Conservation (phyloP, 73 alveolate genomes). For the Paramecium octaurelia region DNA sequence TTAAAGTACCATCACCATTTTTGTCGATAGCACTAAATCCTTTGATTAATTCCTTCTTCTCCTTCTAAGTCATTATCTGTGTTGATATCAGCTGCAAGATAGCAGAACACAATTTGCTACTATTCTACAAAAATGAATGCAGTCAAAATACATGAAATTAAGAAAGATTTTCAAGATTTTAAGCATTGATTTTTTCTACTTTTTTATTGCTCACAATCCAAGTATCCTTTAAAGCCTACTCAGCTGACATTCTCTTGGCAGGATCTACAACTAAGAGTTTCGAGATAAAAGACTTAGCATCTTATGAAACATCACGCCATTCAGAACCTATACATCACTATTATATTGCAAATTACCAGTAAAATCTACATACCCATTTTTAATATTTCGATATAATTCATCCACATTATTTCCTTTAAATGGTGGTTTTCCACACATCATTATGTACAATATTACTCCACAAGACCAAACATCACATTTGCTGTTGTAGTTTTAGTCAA, state of each 20-base stretch:
- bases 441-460: constrained; percentile 77
- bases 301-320: constrained; percentile 63
- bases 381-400: constrained; percentile 62
- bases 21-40: constrained; percentile 73
- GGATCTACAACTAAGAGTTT: constrained; percentile 66
- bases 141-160: constrained; percentile 23
- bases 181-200: constrained; percentile 1
- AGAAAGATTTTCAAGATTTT: constrained; percentile 34
- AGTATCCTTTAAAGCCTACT: constrained; percentile 68
- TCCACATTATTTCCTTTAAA: constrained; percentile 70
- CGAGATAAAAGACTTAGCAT: constrained; percentile 69
- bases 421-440: constrained; percentile 78
- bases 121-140: not conserved
- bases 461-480: constrained; percentile 84
- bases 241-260: constrained; percentile 68
- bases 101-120: constrained; percentile 31
- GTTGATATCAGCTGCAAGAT: constrained; percentile 51
- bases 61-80: constrained; percentile 35
- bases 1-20: constrained; percentile 78
- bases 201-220: constrained; percentile 52
- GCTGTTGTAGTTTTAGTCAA: constrained; percentile 67
- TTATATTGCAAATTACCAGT: not conserved
- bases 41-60: constrained; percentile 57
- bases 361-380: constrained; percentile 44
- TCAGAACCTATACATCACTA: not conserved